phyloP scores from a whole-genome alignment of 2,329 filamentous ascomycete species.

The Bertia moriformis region DNA sequence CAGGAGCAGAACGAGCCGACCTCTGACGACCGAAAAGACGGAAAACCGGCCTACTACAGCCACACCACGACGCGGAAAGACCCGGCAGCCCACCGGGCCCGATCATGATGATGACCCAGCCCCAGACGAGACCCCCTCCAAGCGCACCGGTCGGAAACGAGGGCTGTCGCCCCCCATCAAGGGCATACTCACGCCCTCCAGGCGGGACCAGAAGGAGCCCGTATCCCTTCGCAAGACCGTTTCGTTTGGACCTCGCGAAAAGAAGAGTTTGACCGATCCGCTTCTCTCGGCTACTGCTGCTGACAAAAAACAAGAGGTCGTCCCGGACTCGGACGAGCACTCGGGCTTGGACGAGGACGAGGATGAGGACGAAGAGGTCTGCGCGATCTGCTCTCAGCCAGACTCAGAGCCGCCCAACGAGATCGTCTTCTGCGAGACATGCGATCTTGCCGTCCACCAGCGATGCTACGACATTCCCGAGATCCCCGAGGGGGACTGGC shows the following conservation, averaged over 20 bases:
- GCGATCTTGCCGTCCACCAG: slow-evolving; percentile 47
- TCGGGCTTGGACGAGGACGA: too few species aligned
- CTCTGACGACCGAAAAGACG: too few species aligned
- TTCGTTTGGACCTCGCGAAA: slow-evolving; percentile 4
- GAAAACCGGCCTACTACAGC: too few species aligned
- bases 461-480: slow-evolving; percentile 40
- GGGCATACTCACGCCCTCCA: background rate
- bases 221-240: background rate
- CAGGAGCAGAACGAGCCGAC: background rate
- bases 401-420: slow-evolving; percentile 43
- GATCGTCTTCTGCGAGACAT: slow-evolving; percentile 50
- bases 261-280: slow-evolving; percentile 7
- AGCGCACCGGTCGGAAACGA: too few species aligned
- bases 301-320: slow-evolving; percentile 3
- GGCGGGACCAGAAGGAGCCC: background rate
- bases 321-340: slow-evolving; percentile 9
- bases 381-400: slow-evolving; percentile 38
- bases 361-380: slow-evolving; percentile 36
- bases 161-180: too few species aligned
- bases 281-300: background rate
- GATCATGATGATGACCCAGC: too few species aligned
- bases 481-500: slow-evolving; percentile 48
- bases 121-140: too few species aligned
- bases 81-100: too few species aligned
- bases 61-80: too few species aligned